Conservation (phyloP, 1,284 basidiomycete genomes). For the Hemileccinum hortonii region DNA sequence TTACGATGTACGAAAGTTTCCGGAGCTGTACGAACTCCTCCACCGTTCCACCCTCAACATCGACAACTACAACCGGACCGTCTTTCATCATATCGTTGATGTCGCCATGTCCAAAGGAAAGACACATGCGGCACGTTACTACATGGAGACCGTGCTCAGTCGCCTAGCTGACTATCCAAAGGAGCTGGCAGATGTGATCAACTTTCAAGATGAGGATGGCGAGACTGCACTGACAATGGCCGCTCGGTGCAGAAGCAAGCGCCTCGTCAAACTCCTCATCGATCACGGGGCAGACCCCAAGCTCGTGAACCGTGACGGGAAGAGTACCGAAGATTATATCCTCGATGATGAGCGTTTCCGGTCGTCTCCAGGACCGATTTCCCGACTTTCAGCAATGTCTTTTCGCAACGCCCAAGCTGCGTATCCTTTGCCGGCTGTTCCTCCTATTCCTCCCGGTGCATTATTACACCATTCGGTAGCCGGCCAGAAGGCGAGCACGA, state of each 20-base stretch:
- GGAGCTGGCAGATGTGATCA: slow-evolving; percentile 97
- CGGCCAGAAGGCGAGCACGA: slow-evolving; percentile 85
- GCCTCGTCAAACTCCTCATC: slow-evolving; percentile 94
- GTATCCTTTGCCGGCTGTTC: slow-evolving; percentile 34
- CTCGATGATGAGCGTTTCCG: slow-evolving; percentile 98
- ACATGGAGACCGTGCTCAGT: slow-evolving; percentile 95
- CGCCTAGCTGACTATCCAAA: slow-evolving; percentile 94
- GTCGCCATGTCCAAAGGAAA: slow-evolving; percentile 99
- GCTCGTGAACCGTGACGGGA: slow-evolving; percentile 92
- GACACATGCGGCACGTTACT: slow-evolving; percentile 96
- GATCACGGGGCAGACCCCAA: slow-evolving; percentile 98
- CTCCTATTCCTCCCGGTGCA: slow-evolving; percentile 46
- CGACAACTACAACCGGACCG: slow-evolving; percentile 96
- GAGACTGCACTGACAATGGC: slow-evolving; percentile 98
- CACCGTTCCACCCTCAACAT: slow-evolving; percentile 99
- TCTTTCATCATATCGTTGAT: slow-evolving; percentile 98
- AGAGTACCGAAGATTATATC: slow-evolving; percentile 98
- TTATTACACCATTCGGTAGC: slow-evolving; percentile 85
- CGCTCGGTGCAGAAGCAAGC: slow-evolving; percentile 92
- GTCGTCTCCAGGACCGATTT: slow-evolving; percentile 79
- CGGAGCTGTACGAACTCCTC: slow-evolving; percentile 94
- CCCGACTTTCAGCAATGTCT: slow-evolving; percentile 62
- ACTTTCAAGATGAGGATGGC: slow-evolving; percentile 99
- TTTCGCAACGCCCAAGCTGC: slow-evolving; percentile 63
- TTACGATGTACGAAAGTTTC: slow-evolving; percentile 99